These are phyloP conservation scores for Saccharomycopsis sp. DNA, from an alignment of 805 yeast genomes.

Conservation along the genomic window DNA sequence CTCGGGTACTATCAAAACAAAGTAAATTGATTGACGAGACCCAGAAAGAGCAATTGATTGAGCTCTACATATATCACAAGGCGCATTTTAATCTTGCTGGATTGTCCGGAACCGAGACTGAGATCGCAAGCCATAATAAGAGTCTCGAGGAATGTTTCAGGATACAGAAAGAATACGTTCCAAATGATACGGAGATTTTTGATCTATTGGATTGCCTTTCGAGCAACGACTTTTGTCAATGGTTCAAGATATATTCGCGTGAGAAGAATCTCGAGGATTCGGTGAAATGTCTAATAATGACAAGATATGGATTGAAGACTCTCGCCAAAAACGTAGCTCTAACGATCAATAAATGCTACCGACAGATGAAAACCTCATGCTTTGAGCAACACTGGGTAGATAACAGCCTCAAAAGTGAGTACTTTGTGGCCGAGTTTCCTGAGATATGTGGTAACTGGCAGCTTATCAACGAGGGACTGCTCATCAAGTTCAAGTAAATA, in stretches of 20 bases:
- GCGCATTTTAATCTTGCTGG: slow-evolving; percentile 20
- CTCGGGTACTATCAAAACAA: background rate
- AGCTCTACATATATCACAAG: background rate
- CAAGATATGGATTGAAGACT: background rate
- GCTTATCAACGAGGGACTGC: background rate
- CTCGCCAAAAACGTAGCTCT: background rate
- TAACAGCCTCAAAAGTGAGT: background rate
- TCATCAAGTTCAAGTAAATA: background rate
- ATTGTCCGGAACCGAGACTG: background rate
- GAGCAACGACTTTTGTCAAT: background rate
- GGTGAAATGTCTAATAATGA: background rate
- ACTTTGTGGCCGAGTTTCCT: background rate
- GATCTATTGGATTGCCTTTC: background rate
- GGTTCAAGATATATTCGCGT: background rate
- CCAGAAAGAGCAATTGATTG: background rate
- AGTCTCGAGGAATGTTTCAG: background rate
- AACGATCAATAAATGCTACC: background rate
- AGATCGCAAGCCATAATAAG: background rate
- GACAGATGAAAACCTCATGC: background rate
- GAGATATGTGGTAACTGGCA: background rate
- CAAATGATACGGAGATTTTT: slow-evolving; percentile 22
- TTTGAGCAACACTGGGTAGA: background rate
- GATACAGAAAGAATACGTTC: background rate
- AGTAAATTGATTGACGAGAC: background rate
- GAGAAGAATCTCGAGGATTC: background rate